phyloP scores from a whole-genome alignment of 2,329 filamentous ascomycete genomes.

The Aspergillus awamori region DNA sequence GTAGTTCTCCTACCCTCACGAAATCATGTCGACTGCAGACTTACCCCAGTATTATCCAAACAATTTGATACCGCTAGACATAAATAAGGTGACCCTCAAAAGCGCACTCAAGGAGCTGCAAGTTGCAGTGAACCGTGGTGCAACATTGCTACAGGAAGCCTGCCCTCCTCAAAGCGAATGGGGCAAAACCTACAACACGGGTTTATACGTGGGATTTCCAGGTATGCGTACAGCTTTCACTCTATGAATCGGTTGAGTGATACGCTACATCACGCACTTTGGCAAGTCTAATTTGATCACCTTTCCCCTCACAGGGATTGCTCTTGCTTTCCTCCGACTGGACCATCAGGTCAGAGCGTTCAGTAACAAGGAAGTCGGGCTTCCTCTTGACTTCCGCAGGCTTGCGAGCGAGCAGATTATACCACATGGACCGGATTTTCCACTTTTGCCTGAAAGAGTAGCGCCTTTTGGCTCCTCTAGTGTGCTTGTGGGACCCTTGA shows the following conservation, averaged over 20 bases:
- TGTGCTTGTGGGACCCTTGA: slow-evolving; percentile 29
- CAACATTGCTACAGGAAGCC: slow-evolving; percentile 30
- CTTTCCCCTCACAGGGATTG: slow-evolving; percentile 32
- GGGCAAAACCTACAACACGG: slow-evolving; percentile 21
- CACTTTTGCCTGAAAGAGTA: slow-evolving; percentile 32
- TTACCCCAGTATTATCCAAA: slow-evolving; percentile 33
- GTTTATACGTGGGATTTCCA: slow-evolving; percentile 36
- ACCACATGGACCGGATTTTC: slow-evolving; percentile 26
- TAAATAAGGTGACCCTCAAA: slow-evolving; percentile 22
- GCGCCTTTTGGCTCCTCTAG: slow-evolving; percentile 39
- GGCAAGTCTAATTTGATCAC: slow-evolving; percentile 1
- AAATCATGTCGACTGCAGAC: background rate
- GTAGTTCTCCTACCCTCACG: background rate
- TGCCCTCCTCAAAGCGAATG: slow-evolving; percentile 28
- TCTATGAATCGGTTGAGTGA: background rate
- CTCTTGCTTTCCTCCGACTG: slow-evolving; percentile 43
- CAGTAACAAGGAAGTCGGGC: slow-evolving; percentile 8
- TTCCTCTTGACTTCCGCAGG: slow-evolving; percentile 28
- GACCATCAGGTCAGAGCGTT: slow-evolving; percentile 37
- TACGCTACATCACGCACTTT: background rate
- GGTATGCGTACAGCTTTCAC: slow-evolving; percentile 27
- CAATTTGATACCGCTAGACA: slow-evolving; percentile 25
- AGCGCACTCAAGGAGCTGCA: slow-evolving; percentile 33
- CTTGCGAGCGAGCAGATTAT: slow-evolving; percentile 35
- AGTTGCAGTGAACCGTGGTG: slow-evolving; percentile 32